Conservation (phyloP, 352 stramenopile genomes). For the Nothophytophthora sp. region DNA sequence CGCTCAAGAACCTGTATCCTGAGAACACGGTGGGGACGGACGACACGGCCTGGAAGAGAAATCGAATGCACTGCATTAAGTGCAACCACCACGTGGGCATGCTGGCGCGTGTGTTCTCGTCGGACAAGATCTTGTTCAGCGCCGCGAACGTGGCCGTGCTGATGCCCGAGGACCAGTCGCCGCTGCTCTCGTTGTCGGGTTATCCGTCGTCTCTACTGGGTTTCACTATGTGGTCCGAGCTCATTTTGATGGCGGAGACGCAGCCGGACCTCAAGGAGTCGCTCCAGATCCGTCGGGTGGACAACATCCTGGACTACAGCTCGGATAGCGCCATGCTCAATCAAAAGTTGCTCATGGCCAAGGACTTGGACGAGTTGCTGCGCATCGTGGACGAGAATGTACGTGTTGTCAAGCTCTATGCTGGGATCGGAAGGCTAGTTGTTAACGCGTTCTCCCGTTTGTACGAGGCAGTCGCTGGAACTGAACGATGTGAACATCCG, state of each 20-base stretch:
- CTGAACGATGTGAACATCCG: constrained; percentile 72
- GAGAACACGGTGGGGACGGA: constrained; percentile 39
- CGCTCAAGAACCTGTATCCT: constrained; percentile 56
- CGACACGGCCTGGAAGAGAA: constrained; percentile 51
- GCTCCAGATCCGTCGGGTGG: constrained; percentile 64
- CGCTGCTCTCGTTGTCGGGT: constrained; percentile 69
- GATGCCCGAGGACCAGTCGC: constrained; percentile 71
- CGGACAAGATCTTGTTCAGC: constrained; percentile 76
- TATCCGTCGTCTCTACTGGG: constrained; percentile 74
- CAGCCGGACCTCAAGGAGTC: constrained; percentile 68
- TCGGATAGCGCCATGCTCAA: constrained; percentile 56
- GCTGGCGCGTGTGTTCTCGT: constrained; percentile 59
- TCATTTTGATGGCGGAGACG: constrained; percentile 76
- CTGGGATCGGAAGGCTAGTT: not conserved
- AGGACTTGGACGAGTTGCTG: constrained; percentile 58
- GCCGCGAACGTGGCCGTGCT: constrained; percentile 64
- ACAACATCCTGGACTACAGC: constrained; percentile 61
- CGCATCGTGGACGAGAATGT: constrained; percentile 68
- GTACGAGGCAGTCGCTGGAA: constrained; percentile 25
- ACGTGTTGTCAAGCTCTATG: constrained; percentile 5
- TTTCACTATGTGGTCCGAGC: constrained; percentile 78
- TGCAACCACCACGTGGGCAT: constrained; percentile 66
- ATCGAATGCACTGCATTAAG: constrained; percentile 69
- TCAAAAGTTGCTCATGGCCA: constrained; percentile 60
- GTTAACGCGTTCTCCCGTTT: constrained; percentile 3